Evolutionary conservation across 2,329 filamentous ascomycete species (phyloP), one percentile per base, ranked within the genome.

Genomic region (Pleoardoris graminearum): DNA sequence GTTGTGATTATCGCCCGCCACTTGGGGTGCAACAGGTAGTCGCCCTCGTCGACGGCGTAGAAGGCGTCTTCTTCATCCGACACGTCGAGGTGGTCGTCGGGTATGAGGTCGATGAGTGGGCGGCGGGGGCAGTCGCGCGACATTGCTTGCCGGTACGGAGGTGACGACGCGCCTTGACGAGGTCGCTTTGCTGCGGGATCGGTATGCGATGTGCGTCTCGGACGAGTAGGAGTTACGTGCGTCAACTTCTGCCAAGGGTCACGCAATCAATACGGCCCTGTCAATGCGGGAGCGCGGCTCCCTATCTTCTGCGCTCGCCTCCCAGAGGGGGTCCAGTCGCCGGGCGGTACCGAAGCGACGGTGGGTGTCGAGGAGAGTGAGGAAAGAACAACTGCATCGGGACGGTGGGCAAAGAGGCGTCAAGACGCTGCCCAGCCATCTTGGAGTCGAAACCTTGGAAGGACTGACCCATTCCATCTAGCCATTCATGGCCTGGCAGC

Each of bases 31-130:
- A 72, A 60, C 29, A 71, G 59, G 43, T 63, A 67, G 37, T 69
- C 65, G 53, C 61, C 55, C 29, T 73, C 68, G 45, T 74, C 72
- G 50, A 62, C 57, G 48, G 55, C 58, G 59, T 72, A 74, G 62
- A 71, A 72, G 35, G 61, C 61, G 23, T 72, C 67, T 56, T 74
- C 70, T 62, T 73, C 70, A 48, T 76, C 73, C 12, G 73, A 69
- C 41, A 74, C 71, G 55, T 73, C 71, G 52, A 71, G 57, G 38
- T 64, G 49, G 47, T 65, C 48, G 42, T 65, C 49, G 51, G 67
- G 63, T 32, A 69, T 68, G 33, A 63, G 57, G 50, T 71, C 67
- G 58, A 72, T 64, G 59, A 71, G 66, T 21, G 62, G 62, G 8
- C 57, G 61, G 36, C 58, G 55, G 21, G 50, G 49, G 36, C 62